Percentiles rank a stretch among this genome's conserved stretches.
Conservation (phyloP, 2,329 filamentous ascomycete genomes). For the Pseudogymnoascus sp. region DNA sequence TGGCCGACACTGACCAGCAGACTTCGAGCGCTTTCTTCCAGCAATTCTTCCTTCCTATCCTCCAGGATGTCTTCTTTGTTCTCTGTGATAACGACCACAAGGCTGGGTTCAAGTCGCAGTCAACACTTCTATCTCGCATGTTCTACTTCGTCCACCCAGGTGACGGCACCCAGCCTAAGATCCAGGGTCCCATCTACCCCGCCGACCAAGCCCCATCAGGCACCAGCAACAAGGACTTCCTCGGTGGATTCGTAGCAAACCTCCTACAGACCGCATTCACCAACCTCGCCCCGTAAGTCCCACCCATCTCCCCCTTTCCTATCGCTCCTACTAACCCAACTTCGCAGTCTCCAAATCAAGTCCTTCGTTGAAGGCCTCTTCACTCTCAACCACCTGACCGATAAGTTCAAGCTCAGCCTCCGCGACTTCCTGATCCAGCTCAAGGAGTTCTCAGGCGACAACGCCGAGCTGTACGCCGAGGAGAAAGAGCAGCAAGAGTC, state of each 20-base stretch:
- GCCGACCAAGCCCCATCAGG: slow-evolving; percentile 74
- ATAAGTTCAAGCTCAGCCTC: slow-evolving; percentile 90
- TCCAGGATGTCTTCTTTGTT: slow-evolving; percentile 98
- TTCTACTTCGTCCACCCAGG: slow-evolving; percentile 86
- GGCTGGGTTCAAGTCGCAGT: slow-evolving; percentile 97
- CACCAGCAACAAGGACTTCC: slow-evolving; percentile 83
- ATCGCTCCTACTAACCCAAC: slow-evolving; percentile 30
- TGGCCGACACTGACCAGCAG: slow-evolving; percentile 78
- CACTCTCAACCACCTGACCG: slow-evolving; percentile 76
- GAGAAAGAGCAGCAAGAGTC: slow-evolving; percentile 89
- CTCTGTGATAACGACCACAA: slow-evolving; percentile 97
- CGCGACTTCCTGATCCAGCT: slow-evolving; percentile 96
- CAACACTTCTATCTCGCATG: slow-evolving; percentile 85
- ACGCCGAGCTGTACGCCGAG: slow-evolving; percentile 84
- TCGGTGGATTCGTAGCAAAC: slow-evolving; percentile 77
- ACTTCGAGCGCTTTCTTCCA: slow-evolving; percentile 96
- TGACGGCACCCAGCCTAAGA: slow-evolving; percentile 65
- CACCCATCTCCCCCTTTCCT: not conserved
- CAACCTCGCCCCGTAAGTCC: slow-evolving; percentile 77
- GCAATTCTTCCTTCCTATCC: slow-evolving; percentile 89
- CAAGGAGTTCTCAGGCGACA: slow-evolving; percentile 94
- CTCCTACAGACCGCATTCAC: slow-evolving; percentile 85
- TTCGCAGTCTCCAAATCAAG: slow-evolving; percentile 68
- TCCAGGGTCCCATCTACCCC: slow-evolving; percentile 84
- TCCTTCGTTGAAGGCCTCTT: slow-evolving; percentile 88